These are phyloP conservation scores for Dothideomycetes sp. DNA, from an alignment of 2,329 filamentous ascomycete species.

Conservation along the genomic window DNA sequence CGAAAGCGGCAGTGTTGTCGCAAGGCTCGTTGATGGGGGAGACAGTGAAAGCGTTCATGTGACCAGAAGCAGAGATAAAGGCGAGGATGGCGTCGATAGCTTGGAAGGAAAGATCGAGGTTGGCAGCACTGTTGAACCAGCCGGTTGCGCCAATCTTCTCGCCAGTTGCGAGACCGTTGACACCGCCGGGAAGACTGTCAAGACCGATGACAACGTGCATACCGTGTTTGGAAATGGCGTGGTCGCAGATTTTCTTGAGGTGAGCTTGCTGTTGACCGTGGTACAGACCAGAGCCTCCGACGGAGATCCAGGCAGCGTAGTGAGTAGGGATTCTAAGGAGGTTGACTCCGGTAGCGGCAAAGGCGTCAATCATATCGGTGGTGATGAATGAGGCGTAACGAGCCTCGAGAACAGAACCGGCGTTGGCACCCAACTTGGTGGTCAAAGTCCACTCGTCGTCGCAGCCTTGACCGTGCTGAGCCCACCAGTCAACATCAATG, in stretches of 20 bases:
- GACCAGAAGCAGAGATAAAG: conserved; percentile 13
- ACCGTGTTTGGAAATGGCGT: conserved; percentile 28
- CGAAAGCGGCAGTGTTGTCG: conserved; percentile 20
- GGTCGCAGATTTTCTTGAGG: conserved; percentile 17
- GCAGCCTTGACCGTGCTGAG: conserved; percentile 7
- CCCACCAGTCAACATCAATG: conserved; percentile 8
- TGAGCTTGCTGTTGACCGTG: conserved; percentile 13
- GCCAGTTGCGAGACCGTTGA: conserved; percentile 24
- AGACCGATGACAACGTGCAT: conserved; percentile 31
- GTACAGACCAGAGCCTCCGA: conserved; percentile 13
- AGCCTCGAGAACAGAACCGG: conserved; percentile 23
- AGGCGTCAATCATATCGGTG: conserved; percentile 12
- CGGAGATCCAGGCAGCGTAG: conserved; percentile 15
- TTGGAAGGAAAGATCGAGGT: conserved; percentile 24
- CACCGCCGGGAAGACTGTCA: conserved; percentile 26
- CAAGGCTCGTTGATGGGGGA: conserved; percentile 15
- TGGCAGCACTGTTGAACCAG: conserved; percentile 22
- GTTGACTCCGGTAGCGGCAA: conserved; percentile 13
- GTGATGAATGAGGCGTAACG: conserved; percentile 24
- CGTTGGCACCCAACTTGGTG: conserved; percentile 22
- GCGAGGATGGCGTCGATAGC: conserved; percentile 13
- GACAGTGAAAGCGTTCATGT: conserved; percentile 12
- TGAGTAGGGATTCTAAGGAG: conserved; percentile 14
- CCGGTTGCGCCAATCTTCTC: conserved; percentile 22
- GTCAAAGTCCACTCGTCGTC: conserved; percentile 31